These are phyloP conservation scores for Avicennia marina DNA, from an alignment of 257 asterid species.

Conservation along the genomic window DNA sequence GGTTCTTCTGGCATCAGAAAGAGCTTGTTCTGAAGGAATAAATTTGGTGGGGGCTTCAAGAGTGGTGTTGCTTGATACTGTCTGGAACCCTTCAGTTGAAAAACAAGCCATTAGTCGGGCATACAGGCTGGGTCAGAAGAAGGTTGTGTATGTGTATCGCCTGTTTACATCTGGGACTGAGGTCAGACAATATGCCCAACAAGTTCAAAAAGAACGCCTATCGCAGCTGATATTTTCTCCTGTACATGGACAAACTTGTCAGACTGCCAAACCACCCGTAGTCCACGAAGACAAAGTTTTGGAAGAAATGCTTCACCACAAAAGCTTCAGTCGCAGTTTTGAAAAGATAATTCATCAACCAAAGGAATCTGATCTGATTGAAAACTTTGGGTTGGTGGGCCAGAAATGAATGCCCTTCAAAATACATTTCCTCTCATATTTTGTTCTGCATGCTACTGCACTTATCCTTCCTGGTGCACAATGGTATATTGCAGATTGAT, in stretches of 20 bases:
- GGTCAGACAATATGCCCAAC: slow-evolving; percentile 26
- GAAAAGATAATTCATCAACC: slow-evolving; percentile 48
- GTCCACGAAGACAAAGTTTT: slow-evolving; percentile 28
- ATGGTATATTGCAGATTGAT: too few species aligned
- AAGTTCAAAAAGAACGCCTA: slow-evolving; percentile 33
- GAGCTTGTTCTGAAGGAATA: slow-evolving; percentile 62
- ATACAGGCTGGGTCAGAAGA: slow-evolving; percentile 52
- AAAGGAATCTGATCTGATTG: slow-evolving; percentile 31
- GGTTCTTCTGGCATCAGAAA: slow-evolving; percentile 52
- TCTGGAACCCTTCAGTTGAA: slow-evolving; percentile 66
- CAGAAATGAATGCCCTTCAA: not conserved
- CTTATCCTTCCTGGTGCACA: too few species aligned
- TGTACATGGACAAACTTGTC: not conserved
- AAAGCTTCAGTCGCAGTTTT: slow-evolving; percentile 20
- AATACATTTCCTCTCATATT: too few species aligned
- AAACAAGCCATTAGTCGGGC: slow-evolving; percentile 63
- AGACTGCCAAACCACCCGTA: not conserved
- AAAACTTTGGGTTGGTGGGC: slow-evolving; percentile 18
- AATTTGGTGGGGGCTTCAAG: slow-evolving; percentile 55
- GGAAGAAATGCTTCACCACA: slow-evolving; percentile 31
- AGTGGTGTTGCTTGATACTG: slow-evolving; percentile 46
- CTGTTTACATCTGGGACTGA: slow-evolving; percentile 46
- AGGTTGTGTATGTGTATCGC: slow-evolving; percentile 43
- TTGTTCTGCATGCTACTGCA: too few species aligned
- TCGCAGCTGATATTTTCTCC: slow-evolving; percentile 43